Evolutionary conservation across 495 filamentous ascomycete genomes (phyloP).

Genomic region (Cudoniella acicularis): DNA sequence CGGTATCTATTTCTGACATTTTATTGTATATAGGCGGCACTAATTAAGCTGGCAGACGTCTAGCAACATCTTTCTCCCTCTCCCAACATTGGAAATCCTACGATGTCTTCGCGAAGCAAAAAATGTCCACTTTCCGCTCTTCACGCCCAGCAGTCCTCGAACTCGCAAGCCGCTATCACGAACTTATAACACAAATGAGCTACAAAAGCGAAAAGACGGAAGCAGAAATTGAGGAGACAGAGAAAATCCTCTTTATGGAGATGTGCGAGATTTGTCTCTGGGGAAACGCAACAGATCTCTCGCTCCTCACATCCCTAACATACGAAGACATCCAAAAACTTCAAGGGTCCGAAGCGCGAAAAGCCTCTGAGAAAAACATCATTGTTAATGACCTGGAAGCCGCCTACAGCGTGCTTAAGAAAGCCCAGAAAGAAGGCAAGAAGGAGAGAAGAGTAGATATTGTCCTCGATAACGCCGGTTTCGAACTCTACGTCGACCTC

Average conservation of each 20-base stretch:
- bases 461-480: slow-evolving; percentile 92
- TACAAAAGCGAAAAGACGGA: slow-evolving; percentile 24
- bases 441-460: slow-evolving; percentile 74
- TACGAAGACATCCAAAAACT: slow-evolving; percentile 97
- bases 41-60: slow-evolving; percentile 51
- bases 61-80: slow-evolving; percentile 69
- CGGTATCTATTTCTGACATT: slow-evolving; percentile 39
- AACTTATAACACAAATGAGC: slow-evolving; percentile 55
- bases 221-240: slow-evolving; percentile 56
- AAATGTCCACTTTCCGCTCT: slow-evolving; percentile 88
- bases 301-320: slow-evolving; percentile 80
- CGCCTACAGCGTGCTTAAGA: slow-evolving; percentile 67
- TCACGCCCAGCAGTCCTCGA: slow-evolving; percentile 90
- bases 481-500: slow-evolving; percentile 93
- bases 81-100: slow-evolving; percentile 86
- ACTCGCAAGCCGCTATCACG: slow-evolving; percentile 68
- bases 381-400: slow-evolving; percentile 74
- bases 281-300: slow-evolving; percentile 96
- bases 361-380: slow-evolving; percentile 82
- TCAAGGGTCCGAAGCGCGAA: slow-evolving; percentile 82
- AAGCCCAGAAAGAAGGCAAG: slow-evolving; percentile 57
- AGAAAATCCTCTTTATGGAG: slow-evolving; percentile 77
- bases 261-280: slow-evolving; percentile 97
- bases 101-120: slow-evolving; percentile 88
- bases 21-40: slow-evolving; percentile 3